Conservation (phyloP, 805 yeast species). For the Yamadazyma akitaensis region DNA sequence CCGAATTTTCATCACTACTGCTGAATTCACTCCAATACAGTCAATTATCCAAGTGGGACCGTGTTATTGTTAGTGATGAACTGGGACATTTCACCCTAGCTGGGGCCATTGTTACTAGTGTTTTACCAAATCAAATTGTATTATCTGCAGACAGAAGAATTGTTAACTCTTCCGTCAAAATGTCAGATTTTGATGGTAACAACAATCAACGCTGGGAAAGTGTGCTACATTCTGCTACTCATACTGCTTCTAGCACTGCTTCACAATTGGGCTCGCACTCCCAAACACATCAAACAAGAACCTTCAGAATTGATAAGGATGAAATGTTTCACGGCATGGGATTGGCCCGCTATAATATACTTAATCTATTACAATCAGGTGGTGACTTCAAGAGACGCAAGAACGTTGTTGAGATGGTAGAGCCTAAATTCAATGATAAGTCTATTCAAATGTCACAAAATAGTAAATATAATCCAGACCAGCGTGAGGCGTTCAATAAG, state of each 20-base stretch:
- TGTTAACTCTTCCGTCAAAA: conserved; percentile 36
- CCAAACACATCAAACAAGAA: conserved; percentile 12
- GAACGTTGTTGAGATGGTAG: conserved; percentile 51
- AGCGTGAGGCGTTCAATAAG: conserved; percentile 60
- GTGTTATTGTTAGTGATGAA: conserved; percentile 76
- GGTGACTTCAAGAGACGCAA: conserved; percentile 45
- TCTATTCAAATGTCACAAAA: conserved; percentile 11
- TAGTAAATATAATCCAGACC: conserved; percentile 62
- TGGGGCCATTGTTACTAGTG: conserved; percentile 50
- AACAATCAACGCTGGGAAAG: conserved; percentile 50
- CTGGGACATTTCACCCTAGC: conserved; percentile 72
- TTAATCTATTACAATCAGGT: conserved; percentile 59
- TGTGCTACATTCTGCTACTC: conserved; percentile 29
- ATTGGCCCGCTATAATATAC: conserved; percentile 69
- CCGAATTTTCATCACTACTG: conserved; percentile 6
- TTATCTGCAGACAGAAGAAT: conserved; percentile 56
- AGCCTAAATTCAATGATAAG: conserved; percentile 42
- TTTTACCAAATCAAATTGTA: conserved; percentile 42
- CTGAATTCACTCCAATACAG: conserved; percentile 28
- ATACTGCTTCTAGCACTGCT: neutral
- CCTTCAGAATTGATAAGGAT: conserved; percentile 75
- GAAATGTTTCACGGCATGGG: conserved; percentile 73
- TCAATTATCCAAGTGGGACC: conserved; percentile 57
- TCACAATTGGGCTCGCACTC: neutral
- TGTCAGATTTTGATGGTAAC: conserved; percentile 41